These are phyloP conservation scores for Phytomonas francai DNA, from an alignment of 208 protist species.

Conservation along the genomic window DNA sequence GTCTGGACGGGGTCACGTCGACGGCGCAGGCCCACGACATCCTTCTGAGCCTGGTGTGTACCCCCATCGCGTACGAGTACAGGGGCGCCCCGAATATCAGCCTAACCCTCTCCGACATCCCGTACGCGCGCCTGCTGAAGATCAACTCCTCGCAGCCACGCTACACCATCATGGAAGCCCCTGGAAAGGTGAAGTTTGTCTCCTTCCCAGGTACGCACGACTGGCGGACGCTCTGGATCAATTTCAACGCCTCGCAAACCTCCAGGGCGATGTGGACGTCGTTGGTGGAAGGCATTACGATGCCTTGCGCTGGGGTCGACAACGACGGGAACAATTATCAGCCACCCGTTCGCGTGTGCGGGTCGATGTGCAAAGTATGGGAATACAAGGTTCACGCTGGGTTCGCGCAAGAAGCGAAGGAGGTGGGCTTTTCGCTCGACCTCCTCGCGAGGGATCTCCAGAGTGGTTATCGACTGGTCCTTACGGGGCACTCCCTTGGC, in stretches of 20 bases:
- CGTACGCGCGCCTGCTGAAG: slow-evolving; percentile 54
- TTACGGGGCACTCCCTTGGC: slow-evolving; percentile 77
- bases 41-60: slow-evolving; percentile 43
- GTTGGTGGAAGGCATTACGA: slow-evolving; percentile 27
- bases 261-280: slow-evolving; percentile 23
- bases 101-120: slow-evolving; percentile 52
- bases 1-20: slow-evolving; percentile 29
- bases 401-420: slow-evolving; percentile 53
- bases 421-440: slow-evolving; percentile 33
- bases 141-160: slow-evolving; percentile 24
- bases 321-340: neutral
- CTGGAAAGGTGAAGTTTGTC: slow-evolving; percentile 63
- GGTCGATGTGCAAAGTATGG: slow-evolving; percentile 39
- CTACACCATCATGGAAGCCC: slow-evolving; percentile 63
- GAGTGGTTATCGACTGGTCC: slow-evolving; percentile 51
- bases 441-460: slow-evolving; percentile 39
- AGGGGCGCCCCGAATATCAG: slow-evolving; percentile 40
- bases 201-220: slow-evolving; percentile 80
- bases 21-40: slow-evolving; percentile 31
- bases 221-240: slow-evolving; percentile 49
- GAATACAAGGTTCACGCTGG: slow-evolving; percentile 54
- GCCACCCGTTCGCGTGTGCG: slow-evolving; percentile 15
- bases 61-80: slow-evolving; percentile 67
- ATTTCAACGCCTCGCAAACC: slow-evolving; percentile 31
- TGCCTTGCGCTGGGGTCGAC: slow-evolving; percentile 2